Evolutionary conservation across 2,329 filamentous ascomycete species (phyloP).

Genomic region (Thelonectria blattea): DNA sequence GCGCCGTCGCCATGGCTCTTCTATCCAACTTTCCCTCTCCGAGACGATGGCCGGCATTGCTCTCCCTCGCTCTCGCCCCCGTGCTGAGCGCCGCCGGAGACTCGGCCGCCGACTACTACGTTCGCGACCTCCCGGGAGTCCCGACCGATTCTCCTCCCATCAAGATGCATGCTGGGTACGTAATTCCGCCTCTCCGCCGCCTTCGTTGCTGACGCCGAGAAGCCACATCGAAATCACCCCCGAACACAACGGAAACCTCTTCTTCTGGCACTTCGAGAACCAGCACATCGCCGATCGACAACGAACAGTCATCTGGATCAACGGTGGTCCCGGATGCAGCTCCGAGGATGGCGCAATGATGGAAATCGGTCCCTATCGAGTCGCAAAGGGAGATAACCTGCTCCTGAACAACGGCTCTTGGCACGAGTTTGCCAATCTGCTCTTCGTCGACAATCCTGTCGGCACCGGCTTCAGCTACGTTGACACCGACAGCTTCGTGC

Average conservation of each 20-base stretch:
- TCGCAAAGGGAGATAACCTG: slow-evolving; percentile 75
- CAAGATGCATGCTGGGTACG: slow-evolving; percentile 98
- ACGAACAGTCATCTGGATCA: slow-evolving; percentile 94
- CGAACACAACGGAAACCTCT: slow-evolving; percentile 88
- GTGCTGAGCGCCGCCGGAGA: slow-evolving; percentile 41
- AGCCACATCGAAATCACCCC: slow-evolving; percentile 92
- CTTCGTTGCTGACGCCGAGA: slow-evolving; percentile 34
- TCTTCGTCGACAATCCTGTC: slow-evolving; percentile 97
- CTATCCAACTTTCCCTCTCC: slow-evolving; percentile 32
- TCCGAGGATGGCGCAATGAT: slow-evolving; percentile 97
- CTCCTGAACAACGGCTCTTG: slow-evolving; percentile 91
- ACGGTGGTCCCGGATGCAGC: slow-evolving; percentile 95
- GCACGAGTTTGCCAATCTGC: slow-evolving; percentile 96
- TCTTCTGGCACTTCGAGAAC: slow-evolving; percentile 99
- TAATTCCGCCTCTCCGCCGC: slow-evolving; percentile 24
- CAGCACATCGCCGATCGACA: slow-evolving; percentile 91
- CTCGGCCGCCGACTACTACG: slow-evolving; percentile 79
- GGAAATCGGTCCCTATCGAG: slow-evolving; percentile 91
- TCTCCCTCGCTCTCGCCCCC: slow-evolving; percentile 51
- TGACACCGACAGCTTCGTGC: slow-evolving; percentile 84
- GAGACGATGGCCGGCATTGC: slow-evolving; percentile 41
- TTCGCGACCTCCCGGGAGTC: slow-evolving; percentile 82
- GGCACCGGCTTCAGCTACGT: slow-evolving; percentile 97
- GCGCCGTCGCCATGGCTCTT: slow-evolving; percentile 34
- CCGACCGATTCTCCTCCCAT: slow-evolving; percentile 74